Conservation (phyloP, 768 basidiomycete species). For the Pleurotus platypus region DNA sequence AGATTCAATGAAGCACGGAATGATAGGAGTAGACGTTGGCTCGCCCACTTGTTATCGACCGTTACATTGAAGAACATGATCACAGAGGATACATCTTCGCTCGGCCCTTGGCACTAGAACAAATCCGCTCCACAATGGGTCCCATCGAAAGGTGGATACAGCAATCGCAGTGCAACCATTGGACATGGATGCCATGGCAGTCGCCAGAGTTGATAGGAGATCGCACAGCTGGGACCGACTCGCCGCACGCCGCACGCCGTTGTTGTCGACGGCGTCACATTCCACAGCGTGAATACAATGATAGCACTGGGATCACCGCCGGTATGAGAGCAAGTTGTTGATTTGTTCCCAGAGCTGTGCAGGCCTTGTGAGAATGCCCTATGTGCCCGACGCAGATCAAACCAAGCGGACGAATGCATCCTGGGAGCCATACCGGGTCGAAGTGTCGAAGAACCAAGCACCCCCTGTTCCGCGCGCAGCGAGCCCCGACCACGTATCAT, state of each 20-base stretch:
- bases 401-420: neutral
- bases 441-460: too few relatives aligned
- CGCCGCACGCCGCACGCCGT: neutral
- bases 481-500: too few relatives aligned
- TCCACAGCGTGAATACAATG: neutral
- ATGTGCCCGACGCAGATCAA: neutral
- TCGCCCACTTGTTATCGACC: neutral
- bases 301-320: constrained; percentile 3
- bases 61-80: neutral
- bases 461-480: too few relatives aligned
- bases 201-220: neutral
- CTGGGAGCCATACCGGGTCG: too few relatives aligned
- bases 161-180: neutral
- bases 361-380: constrained; percentile 5
- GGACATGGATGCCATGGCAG: neutral
- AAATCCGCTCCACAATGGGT: neutral
- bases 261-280: neutral
- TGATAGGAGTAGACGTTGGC: neutral
- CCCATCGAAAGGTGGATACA: neutral
- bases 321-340: neutral
- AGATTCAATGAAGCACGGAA: neutral
- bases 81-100: neutral
- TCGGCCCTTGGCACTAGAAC: neutral
- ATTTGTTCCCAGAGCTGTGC: constrained; percentile 4
- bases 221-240: neutral